Percentiles rank a stretch among this genome's conserved stretches.
phyloP scores from a whole-genome alignment of 768 basidiomycete species.

The Russula sp. region DNA sequence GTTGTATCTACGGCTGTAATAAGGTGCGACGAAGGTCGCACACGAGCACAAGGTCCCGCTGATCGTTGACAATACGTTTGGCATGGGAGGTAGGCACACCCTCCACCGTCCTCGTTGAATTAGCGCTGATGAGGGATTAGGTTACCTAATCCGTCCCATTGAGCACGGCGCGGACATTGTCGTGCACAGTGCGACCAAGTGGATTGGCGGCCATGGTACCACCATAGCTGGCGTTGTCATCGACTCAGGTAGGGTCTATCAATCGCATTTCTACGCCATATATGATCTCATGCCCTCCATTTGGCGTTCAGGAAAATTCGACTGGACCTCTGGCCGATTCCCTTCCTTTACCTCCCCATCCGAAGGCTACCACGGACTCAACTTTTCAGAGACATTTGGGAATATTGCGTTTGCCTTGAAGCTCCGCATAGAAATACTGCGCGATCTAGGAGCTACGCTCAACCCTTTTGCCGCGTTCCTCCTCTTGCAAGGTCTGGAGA shows the following conservation, averaged over 20 bases:
- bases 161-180: conserved; percentile 74
- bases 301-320: conserved; percentile 51
- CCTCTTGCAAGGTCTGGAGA: conserved; percentile 74
- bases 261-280: not conserved
- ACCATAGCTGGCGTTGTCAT: conserved; percentile 73
- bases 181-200: conserved; percentile 77
- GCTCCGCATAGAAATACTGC: conserved; percentile 56
- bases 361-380: conserved; percentile 71
- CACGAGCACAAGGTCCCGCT: conserved; percentile 68
- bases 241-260: conserved; percentile 48
- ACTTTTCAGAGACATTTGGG: conserved; percentile 63
- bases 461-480: conserved; percentile 74
- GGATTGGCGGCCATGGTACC: conserved; percentile 79
- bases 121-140: conserved; percentile 12
- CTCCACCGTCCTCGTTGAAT: not conserved
- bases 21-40: conserved; percentile 43
- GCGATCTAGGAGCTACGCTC: conserved; percentile 59
- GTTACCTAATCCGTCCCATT: conserved; percentile 64
- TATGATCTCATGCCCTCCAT: not conserved
- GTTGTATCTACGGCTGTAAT: not conserved
- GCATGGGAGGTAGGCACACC: conserved; percentile 47
- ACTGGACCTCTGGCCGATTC: conserved; percentile 69
- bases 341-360: conserved; percentile 68
- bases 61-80: conserved; percentile 78
- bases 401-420: conserved; percentile 57